These are phyloP conservation scores for Coprinopsis cinerea DNA, from an alignment of 768 basidiomycete genomes.

Conservation along the genomic window DNA sequence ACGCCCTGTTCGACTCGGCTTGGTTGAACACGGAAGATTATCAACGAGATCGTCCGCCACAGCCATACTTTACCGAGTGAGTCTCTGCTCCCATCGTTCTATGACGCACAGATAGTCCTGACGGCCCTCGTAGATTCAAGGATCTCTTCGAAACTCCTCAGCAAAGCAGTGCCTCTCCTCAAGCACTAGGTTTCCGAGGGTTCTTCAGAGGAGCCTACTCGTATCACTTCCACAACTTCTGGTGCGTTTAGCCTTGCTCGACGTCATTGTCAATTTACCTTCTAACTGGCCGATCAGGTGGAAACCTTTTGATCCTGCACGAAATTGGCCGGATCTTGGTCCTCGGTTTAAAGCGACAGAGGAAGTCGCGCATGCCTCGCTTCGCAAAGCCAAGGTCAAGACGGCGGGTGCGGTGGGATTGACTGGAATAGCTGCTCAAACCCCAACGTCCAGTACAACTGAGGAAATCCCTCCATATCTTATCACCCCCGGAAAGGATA, in stretches of 20 bases:
- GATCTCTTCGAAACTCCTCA: conserved; percentile 78
- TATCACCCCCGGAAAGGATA: conserved; percentile 45
- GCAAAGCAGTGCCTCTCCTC: conserved; percentile 68
- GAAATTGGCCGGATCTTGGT: conserved; percentile 91
- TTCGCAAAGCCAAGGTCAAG: conserved; percentile 25
- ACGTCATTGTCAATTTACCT: background rate
- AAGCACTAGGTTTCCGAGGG: conserved; percentile 80
- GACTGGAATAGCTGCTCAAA: too few species aligned
- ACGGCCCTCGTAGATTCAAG: too few species aligned
- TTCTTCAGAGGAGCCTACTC: conserved; percentile 93
- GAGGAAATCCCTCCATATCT: conserved; percentile 20
- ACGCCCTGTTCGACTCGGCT: conserved; percentile 90
- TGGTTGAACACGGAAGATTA: conserved; percentile 91
- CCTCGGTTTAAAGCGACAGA: conserved; percentile 72
- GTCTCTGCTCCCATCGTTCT: conserved; percentile 16
- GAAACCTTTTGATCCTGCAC: conserved; percentile 83
- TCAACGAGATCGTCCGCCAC: conserved; percentile 86
- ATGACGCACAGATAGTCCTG: conserved; percentile 7
- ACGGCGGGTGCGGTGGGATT: too few species aligned
- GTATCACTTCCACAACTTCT: conserved; percentile 93
- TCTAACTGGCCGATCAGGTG: conserved; percentile 51
- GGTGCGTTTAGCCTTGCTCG: conserved; percentile 39
- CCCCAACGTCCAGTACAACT: conserved; percentile 12
- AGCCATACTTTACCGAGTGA: conserved; percentile 85
- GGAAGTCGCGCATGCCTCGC: conserved; percentile 45